Base-by-base conservation (phyloP, 176 grass and related monocot genomes). In the Aegilops bicornis region DNA sequence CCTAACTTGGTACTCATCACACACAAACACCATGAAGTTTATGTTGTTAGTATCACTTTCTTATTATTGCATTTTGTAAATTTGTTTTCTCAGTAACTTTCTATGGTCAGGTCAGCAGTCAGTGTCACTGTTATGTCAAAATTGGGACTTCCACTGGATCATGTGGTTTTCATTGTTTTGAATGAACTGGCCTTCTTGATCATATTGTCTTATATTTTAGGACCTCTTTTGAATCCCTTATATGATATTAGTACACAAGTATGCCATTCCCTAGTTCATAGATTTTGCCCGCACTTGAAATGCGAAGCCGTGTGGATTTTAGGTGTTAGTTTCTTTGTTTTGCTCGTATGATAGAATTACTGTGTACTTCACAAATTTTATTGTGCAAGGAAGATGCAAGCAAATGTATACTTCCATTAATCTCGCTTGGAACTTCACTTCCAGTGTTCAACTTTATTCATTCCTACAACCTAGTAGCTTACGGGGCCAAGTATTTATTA, bases 391-490 rank as follows among this genome's bases (percentile, higher is more conserved):
- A 79, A 56, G 40, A 85, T 64, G 32, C 29, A 60, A 85, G 40
- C 60, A 86, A 68, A 67, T 64, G 2, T 58, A 76, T 7, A 3
- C 12, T 73, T 82, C 35, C 56, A 24, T 23, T 76, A 36, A 30
- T 82, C 3, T 82, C 7, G 23, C 30, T 67, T 39, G n/a, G 36
- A 54, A 78, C 6, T 73, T 79, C 1, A 69, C 22, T 85, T 64
- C 22, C 56, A 45, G 16, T 70, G 27, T 56, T 78, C 66, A 24
- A 54, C 82, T 60, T 25, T 11, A 73, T 73, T 48, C 4, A 40
- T 84, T 82, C 16, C 76, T 80, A 40, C 86, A 71, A 71, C 50
- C 86, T 8, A 82, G 60, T 79, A 87, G 77, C 70, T 79, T 88
- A 65, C 37, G 43, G 62, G 91, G 77, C 15, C 86, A 66, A 64